Evolutionary conservation across 352 stramenopile species (phyloP).

Genomic region (Poterioochromonas sp.): DNA sequence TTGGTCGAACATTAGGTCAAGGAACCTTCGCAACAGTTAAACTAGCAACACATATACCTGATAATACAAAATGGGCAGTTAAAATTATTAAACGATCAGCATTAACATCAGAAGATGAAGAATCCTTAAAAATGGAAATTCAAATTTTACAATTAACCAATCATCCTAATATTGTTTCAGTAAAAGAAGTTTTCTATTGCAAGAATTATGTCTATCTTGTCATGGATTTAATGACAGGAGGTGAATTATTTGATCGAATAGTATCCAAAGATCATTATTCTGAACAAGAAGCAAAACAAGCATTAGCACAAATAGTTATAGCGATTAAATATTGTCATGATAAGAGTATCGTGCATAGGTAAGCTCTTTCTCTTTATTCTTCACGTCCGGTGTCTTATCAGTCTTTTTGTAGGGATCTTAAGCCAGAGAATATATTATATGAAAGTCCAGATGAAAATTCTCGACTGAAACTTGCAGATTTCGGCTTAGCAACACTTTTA

Average conservation of each 20-base stretch:
- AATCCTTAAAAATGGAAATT: conserved; percentile 65
- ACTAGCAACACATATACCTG: conserved; percentile 60
- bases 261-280: conserved; percentile 80
- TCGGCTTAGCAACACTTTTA: conserved; percentile 53
- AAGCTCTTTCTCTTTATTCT: conserved; percentile 36
- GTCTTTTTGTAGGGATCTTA: conserved; percentile 40
- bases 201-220: conserved; percentile 79
- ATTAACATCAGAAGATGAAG: conserved; percentile 63
- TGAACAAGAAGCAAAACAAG: conserved; percentile 66
- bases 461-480: conserved; percentile 60
- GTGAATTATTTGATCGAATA: conserved; percentile 81
- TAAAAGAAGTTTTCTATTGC: conserved; percentile 74
- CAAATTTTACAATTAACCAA: conserved; percentile 66
- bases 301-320: conserved; percentile 68
- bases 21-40: conserved; percentile 72
- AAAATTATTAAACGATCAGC: conserved; percentile 71
- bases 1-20: conserved; percentile 72
- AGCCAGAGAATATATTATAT: conserved; percentile 42
- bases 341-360: conserved; percentile 74
- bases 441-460: conserved; percentile 45
- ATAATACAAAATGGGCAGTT: conserved; percentile 64
- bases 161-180: conserved; percentile 70
- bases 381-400: conserved; percentile 26
- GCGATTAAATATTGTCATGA: conserved; percentile 74
- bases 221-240: conserved; percentile 76